These are phyloP conservation scores for Pharnaceum exiguum DNA, from an alignment of 148 eudicot species.

Conservation along the genomic window DNA sequence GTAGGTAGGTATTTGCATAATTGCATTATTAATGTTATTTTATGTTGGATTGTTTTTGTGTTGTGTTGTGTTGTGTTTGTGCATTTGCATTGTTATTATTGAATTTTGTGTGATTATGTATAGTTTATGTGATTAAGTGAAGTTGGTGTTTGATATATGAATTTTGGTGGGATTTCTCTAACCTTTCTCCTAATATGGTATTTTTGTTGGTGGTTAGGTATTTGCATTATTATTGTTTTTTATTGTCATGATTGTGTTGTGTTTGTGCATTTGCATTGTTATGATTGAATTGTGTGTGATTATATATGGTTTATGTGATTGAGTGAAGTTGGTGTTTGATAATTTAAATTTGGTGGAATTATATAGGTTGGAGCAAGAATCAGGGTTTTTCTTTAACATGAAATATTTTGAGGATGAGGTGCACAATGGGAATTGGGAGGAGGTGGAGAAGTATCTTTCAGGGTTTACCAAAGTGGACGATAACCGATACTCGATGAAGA, in stretches of 20 bases:
- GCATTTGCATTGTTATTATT: no score
- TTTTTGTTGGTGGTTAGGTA: no score
- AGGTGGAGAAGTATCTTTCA: conserved; percentile 67
- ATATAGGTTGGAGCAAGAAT: conserved; percentile 71
- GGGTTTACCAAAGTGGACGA: conserved; percentile 68
- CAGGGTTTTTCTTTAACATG: conserved; percentile 81
- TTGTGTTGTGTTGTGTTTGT: no score
- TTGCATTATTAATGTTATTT: no score
- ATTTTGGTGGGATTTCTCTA: conserved; percentile 8
- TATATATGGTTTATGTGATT: background rate
- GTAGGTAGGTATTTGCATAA: no score
- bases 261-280: no score
- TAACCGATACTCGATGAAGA: conserved; percentile 69
- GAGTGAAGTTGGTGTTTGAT: conserved; percentile 5
- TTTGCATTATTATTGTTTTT: no score
- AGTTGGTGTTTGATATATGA: conserved; percentile 5
- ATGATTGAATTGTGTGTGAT: no score
- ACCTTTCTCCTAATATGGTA: no score
- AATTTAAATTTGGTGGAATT: conserved; percentile 11
- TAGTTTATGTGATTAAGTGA: background rate
- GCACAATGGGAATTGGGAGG: conserved; percentile 65
- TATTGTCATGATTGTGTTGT: no score
- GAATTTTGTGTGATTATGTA: no score
- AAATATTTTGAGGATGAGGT: conserved; percentile 70
- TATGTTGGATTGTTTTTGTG: no score